phyloP scores from a whole-genome alignment of 495 filamentous ascomycete genomes.

The Penicillium diatomitis region DNA sequence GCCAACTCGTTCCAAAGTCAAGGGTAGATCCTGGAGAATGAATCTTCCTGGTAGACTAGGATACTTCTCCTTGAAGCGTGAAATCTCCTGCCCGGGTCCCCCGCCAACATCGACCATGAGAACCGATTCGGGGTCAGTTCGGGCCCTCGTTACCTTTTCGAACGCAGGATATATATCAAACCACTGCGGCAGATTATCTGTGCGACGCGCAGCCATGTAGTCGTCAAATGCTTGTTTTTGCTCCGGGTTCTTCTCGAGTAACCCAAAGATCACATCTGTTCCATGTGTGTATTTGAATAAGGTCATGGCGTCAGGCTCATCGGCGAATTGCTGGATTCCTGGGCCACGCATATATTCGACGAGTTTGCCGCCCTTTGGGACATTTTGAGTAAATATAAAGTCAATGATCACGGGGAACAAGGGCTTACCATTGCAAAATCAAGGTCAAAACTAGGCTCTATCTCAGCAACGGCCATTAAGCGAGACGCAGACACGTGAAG shows the following conservation, averaged over 20 bases:
- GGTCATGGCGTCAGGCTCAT: conserved; percentile 8
- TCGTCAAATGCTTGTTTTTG: conserved; percentile 18
- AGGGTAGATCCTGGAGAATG: conserved; percentile 42
- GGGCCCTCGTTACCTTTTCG: conserved; percentile 9
- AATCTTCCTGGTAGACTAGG: conserved; percentile 30
- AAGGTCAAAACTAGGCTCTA: conserved; percentile 3
- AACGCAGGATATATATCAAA: conserved; percentile 13
- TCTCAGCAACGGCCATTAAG: not conserved
- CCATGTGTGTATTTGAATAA: conserved; percentile 16
- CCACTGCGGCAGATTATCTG: conserved; percentile 16
- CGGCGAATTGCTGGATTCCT: conserved; percentile 18
- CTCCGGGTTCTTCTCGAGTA: conserved; percentile 13
- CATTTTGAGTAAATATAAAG: not conserved
- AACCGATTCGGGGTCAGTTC: not conserved
- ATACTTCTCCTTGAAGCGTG: conserved; percentile 19
- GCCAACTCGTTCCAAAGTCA: conserved; percentile 24
- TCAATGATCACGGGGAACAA: not conserved
- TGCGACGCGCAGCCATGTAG: conserved; percentile 18
- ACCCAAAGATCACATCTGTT: conserved; percentile 12
- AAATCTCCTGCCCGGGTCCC: conserved; percentile 36
- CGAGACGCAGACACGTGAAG: not conserved
- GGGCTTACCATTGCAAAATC: conserved; percentile 8
- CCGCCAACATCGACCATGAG: conserved; percentile 44
- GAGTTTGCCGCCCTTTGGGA: conserved; percentile 7
- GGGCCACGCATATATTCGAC: conserved; percentile 19